Evolutionary conservation across 371 early-diverging fungal genomes (phyloP).

Genomic region (Chytridiales sp.): DNA sequence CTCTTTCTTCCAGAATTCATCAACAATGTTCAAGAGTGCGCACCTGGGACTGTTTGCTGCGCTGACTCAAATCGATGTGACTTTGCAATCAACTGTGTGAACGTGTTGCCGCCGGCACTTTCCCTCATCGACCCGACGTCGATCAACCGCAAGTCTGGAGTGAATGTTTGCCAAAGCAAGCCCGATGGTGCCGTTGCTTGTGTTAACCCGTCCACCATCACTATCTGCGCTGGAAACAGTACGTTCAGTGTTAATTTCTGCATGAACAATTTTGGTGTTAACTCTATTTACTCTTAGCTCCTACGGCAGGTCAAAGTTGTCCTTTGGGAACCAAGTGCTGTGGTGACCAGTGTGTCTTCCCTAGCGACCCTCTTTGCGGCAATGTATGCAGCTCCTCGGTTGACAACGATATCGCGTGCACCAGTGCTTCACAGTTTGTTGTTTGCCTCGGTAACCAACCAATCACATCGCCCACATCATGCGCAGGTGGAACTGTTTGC

Average conservation of each 20-base stretch:
- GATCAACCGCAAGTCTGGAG: neutral
- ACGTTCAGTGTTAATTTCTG: neutral
- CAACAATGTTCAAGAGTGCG: slow-evolving; percentile 4
- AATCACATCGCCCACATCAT: neutral
- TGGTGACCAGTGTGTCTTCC: neutral
- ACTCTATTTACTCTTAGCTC: neutral
- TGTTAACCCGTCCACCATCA: slow-evolving; percentile 18
- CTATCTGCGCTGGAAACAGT: slow-evolving; percentile 3
- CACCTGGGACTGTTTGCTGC: slow-evolving; percentile 27
- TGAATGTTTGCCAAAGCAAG: slow-evolving; percentile 17
- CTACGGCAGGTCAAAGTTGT: neutral
- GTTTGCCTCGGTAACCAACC: slow-evolving; percentile 10
- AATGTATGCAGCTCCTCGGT: slow-evolving; percentile 4
- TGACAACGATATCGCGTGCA: neutral
- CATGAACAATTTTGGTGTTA: neutral
- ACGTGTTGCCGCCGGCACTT: neutral
- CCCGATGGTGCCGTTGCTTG: slow-evolving; percentile 14
- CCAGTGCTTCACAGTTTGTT: neutral
- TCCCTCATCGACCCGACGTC: neutral
- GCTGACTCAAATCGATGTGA: slow-evolving; percentile 27
- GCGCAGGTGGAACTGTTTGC: slow-evolving; percentile 29
- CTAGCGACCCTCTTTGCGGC: neutral
- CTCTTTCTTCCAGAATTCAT: neutral
- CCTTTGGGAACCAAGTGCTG: slow-evolving; percentile 17
- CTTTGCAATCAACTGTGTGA: slow-evolving; percentile 12